Percentiles rank a stretch among this genome's conserved stretches.
Evolutionary conservation across 1,284 basidiomycete genomes (phyloP).

Genomic region (Tetrapyrgos nigripes): DNA sequence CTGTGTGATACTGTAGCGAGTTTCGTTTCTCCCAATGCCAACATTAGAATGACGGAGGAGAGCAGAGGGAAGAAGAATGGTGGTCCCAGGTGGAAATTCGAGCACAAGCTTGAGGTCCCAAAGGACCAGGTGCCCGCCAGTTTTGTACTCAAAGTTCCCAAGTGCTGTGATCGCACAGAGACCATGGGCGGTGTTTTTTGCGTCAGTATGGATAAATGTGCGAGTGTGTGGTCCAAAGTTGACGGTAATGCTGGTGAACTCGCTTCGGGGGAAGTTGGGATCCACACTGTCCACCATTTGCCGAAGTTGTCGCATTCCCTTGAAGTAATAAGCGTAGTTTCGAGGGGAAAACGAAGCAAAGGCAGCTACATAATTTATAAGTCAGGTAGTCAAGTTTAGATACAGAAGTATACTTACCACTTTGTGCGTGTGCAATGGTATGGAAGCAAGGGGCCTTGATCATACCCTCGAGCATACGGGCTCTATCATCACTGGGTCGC

Average conservation of each 20-base stretch:
- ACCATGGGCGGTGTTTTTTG: background rate
- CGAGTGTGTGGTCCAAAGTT: background rate
- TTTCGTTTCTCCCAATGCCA: background rate
- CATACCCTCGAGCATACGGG: background rate
- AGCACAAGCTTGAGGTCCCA: conserved; percentile 9
- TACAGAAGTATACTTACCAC: background rate
- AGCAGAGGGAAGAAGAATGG: conserved; percentile 9
- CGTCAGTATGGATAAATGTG: background rate
- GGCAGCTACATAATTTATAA: background rate
- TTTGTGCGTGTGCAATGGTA: background rate
- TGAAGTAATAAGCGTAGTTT: background rate
- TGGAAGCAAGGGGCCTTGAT: background rate
- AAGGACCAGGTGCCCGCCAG: conserved; percentile 5
- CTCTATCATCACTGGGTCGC: background rate
- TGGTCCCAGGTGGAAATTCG: conserved; percentile 2
- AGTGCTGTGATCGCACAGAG: background rate
- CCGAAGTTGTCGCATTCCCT: background rate
- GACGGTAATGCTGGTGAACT: background rate
- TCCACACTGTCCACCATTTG: background rate
- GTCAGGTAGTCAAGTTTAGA: background rate
- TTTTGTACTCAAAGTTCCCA: background rate
- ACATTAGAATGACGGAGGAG: conserved; percentile 4
- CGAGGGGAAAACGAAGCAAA: background rate
- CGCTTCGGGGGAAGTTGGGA: background rate
- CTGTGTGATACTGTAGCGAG: conserved; percentile 2